Conservation (phyloP, 2,329 filamentous ascomycete species). For the Pyrenophora teres region DNA sequence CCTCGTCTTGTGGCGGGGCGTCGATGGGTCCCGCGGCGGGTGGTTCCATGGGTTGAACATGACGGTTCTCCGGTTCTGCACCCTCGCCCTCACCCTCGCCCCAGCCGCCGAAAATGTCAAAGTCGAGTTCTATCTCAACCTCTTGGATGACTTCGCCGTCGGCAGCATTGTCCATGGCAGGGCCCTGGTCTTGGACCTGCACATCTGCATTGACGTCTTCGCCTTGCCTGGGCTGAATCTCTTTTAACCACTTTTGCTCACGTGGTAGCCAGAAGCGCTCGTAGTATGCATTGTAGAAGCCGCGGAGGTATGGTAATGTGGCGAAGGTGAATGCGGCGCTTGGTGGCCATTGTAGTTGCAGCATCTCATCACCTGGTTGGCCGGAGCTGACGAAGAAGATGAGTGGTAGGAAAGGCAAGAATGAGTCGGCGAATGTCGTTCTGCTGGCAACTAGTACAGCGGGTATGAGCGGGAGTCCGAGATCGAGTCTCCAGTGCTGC, state of each 20-base stretch:
- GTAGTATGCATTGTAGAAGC: constrained; percentile 67
- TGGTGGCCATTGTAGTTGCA: constrained; percentile 68
- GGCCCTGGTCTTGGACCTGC: constrained; percentile 24
- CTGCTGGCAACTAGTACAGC: constrained; percentile 70
- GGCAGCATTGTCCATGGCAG: constrained; percentile 40
- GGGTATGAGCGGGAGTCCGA: constrained; percentile 70
- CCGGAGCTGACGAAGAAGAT: constrained; percentile 63
- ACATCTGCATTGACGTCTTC: constrained; percentile 25
- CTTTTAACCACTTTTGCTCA: constrained; percentile 65
- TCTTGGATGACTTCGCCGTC: constrained; percentile 55
- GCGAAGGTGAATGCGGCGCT: constrained; percentile 69
- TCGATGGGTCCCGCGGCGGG: constrained; percentile 7
- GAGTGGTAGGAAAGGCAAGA: constrained; percentile 67
- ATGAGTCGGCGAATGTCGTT: constrained; percentile 65
- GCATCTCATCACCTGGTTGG: constrained; percentile 47
- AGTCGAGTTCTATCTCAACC: constrained; percentile 50
- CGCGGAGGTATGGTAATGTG: constrained; percentile 67
- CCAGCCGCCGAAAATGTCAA: constrained; percentile 54
- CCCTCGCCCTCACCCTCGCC: constrained; percentile 42
- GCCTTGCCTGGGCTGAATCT: constrained; percentile 63
- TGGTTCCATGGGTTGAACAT: constrained; percentile 33
- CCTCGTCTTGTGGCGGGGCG: constrained; percentile 37
- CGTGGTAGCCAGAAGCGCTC: constrained; percentile 61
- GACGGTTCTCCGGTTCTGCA: constrained; percentile 43
- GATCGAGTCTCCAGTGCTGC: constrained; percentile 57